Percentiles rank a stretch among this genome's conserved stretches.
phyloP scores from a whole-genome alignment of 2,329 filamentous ascomycete species.

The Hypoxylon sp. region DNA sequence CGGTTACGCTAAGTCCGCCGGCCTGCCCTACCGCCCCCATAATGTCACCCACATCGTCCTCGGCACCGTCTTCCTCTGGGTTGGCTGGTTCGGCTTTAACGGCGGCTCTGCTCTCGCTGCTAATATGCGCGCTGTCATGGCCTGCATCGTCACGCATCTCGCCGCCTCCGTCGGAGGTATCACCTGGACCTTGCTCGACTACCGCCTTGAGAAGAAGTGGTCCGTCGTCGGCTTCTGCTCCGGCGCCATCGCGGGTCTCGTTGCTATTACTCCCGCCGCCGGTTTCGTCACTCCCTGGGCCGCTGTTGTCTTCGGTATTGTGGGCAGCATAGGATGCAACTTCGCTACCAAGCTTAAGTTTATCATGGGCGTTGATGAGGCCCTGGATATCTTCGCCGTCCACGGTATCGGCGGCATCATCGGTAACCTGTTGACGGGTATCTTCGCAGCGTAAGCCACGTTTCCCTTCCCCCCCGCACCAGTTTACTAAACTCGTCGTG shows the following conservation, averaged over 20 bases:
- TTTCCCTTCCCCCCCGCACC: neutral
- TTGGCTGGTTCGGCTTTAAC: constrained; percentile 98
- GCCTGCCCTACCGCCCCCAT: constrained; percentile 78
- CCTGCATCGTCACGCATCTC: constrained; percentile 88
- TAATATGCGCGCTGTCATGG: constrained; percentile 91
- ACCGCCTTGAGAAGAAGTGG: constrained; percentile 93
- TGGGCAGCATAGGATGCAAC: constrained; percentile 79
- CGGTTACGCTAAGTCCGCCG: constrained; percentile 72
- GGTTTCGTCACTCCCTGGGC: constrained; percentile 81
- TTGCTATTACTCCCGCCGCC: constrained; percentile 87
- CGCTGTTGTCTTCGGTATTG: constrained; percentile 71
- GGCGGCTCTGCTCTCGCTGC: constrained; percentile 85
- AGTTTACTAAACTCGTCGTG: constrained; percentile 1
- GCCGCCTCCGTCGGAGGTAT: constrained; percentile 86
- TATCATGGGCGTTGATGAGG: constrained; percentile 83
- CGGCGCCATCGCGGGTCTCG: constrained; percentile 87
- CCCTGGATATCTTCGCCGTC: constrained; percentile 92
- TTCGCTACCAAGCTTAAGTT: constrained; percentile 89
- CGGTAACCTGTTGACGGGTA: constrained; percentile 82
- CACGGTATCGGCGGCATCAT: constrained; percentile 88
- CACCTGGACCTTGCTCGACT: constrained; percentile 89
- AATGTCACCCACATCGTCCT: constrained; percentile 82
- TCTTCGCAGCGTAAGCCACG: constrained; percentile 78
- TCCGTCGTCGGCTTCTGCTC: constrained; percentile 95
- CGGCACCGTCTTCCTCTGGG: constrained; percentile 85